These are phyloP conservation scores for Sclerotiophoma versabilis DNA, from an alignment of 2,329 filamentous ascomycete genomes.

Conservation along the genomic window DNA sequence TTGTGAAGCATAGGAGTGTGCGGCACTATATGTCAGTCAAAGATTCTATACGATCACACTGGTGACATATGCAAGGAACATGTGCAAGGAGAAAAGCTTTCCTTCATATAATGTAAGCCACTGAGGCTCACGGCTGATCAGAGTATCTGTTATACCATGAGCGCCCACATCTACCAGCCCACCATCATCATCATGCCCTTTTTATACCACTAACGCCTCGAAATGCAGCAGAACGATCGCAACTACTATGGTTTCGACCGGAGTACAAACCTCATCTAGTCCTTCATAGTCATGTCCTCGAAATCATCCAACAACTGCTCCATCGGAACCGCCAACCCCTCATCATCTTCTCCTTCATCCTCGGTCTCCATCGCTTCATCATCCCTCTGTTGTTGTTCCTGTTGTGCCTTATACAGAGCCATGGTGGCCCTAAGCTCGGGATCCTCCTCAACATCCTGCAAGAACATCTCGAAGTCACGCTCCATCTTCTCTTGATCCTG, in stretches of 20 bases:
- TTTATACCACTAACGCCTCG: slow-evolving; percentile 21
- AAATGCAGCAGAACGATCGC: slow-evolving; percentile 21
- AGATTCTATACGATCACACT: no score
- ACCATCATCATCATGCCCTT: slow-evolving; percentile 8
- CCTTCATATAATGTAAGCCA: neutral
- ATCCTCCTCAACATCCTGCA: slow-evolving; percentile 96
- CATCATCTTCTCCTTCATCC: slow-evolving; percentile 63
- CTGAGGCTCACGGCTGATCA: neutral
- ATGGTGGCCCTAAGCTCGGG: slow-evolving; percentile 83
- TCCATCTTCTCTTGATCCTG: slow-evolving; percentile 88
- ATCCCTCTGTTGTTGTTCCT: slow-evolving; percentile 63
- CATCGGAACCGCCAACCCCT: slow-evolving; percentile 60
- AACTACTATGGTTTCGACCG: neutral
- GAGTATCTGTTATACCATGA: slow-evolving; percentile 2
- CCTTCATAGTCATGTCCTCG: slow-evolving; percentile 81
- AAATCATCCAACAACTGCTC: slow-evolving; percentile 83
- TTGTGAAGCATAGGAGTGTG: no score
- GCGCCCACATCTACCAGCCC: slow-evolving; percentile 5
- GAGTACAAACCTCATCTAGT: slow-evolving; percentile 16
- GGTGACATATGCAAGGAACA: no score
- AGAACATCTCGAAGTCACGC: slow-evolving; percentile 94
- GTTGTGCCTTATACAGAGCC: slow-evolving; percentile 79
- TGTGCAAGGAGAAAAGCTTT: neutral
- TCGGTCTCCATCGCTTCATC: slow-evolving; percentile 72
- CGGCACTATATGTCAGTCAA: no score